phyloP scores from a whole-genome alignment of 306 rosid genomes.

The Rosa lucieae region DNA sequence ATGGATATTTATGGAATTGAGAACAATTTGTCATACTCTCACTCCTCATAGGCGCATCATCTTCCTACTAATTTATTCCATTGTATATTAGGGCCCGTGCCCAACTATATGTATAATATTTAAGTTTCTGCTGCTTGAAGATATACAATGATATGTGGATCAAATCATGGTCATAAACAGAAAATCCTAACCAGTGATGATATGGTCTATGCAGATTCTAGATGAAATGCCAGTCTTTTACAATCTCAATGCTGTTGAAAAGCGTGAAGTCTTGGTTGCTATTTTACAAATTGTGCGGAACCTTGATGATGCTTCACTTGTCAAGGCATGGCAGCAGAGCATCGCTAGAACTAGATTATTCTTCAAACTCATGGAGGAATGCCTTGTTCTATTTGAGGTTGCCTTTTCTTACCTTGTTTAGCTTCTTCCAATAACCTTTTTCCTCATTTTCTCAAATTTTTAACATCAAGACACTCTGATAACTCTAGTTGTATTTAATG shows the following conservation, averaged over 20 bases:
- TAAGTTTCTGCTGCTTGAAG: neutral
- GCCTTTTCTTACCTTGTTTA: slow-evolving; percentile 8
- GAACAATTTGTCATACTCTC: neutral
- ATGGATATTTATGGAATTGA: neutral
- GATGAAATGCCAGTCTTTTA: slow-evolving; percentile 99
- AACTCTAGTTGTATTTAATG: slow-evolving; percentile 11
- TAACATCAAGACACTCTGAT: neutral
- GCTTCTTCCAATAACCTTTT: neutral
- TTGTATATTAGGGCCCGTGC: neutral
- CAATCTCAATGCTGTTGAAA: slow-evolving; percentile 87
- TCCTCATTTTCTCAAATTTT: neutral
- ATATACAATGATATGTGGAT: neutral
- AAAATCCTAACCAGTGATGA: slow-evolving; percentile 20
- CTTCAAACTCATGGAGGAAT: slow-evolving; percentile 97
- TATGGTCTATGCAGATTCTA: slow-evolving; percentile 62
- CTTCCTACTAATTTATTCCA: neutral
- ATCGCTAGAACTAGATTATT: slow-evolving; percentile 94
- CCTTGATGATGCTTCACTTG: slow-evolving; percentile 88
- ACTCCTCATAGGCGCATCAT: neutral
- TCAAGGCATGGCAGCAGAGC: slow-evolving; percentile 97
- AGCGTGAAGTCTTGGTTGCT: slow-evolving; percentile 86
- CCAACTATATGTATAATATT: neutral
- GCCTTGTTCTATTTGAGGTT: slow-evolving; percentile 90
- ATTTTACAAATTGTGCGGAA: slow-evolving; percentile 93
- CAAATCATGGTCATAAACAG: neutral